Base-by-base conservation (phyloP, 2,329 filamentous ascomycete species). In the Neobulgaria alba region DNA sequence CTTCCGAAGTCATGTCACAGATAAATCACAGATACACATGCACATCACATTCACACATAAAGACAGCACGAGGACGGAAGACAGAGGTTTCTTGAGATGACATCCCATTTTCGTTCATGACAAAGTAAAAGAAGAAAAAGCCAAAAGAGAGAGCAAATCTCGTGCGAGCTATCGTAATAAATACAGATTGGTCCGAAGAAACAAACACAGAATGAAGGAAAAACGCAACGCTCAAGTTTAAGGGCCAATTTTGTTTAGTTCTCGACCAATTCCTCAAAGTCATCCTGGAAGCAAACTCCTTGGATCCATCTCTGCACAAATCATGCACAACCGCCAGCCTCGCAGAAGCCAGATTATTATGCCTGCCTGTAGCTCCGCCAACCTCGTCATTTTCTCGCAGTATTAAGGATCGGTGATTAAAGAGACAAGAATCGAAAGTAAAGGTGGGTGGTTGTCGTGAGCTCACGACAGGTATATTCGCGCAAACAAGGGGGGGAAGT, bases 331-430 rank as follows among this genome's bases (percentile, higher is more conserved):
- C 46, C 40, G 36, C 41, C 48, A 50, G 52, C 55, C 50, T 57
- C 52, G 43, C 55, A 54, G 55, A 57, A 56, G 55, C 53, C 42
- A 42, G 43, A 50, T 48, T 48, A 46, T 50, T 46, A 51, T 49
- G 43, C 46, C 48, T 41, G 49, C 50, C 46, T 44, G 38, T 42
- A 46, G 45, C 48, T 51, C 45, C 48, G 38, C 47, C 41, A 37
- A 35, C 46, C 39, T 45, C 45, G 37, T 50, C 46, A 37, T 36
- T 39, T 46, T 47, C 43, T 46, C 49, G 52, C 47, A 49, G 38
- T 55, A 56, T 55, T 57, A 56, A 54, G 50, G 52, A 54, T 54
- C 52, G 46, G 39, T 56, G 53, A 57, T 57, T 57, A 56, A 57
- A 57, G 55, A 56, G 51, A 57, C 49, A 55, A 56, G 54, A 55